A percentile compares a stretch with the other conserved stretches of the same genome.
phyloP scores from a whole-genome alignment of 225 moss, liverwort and hornwort species.

The Ulota crispa region DNA sequence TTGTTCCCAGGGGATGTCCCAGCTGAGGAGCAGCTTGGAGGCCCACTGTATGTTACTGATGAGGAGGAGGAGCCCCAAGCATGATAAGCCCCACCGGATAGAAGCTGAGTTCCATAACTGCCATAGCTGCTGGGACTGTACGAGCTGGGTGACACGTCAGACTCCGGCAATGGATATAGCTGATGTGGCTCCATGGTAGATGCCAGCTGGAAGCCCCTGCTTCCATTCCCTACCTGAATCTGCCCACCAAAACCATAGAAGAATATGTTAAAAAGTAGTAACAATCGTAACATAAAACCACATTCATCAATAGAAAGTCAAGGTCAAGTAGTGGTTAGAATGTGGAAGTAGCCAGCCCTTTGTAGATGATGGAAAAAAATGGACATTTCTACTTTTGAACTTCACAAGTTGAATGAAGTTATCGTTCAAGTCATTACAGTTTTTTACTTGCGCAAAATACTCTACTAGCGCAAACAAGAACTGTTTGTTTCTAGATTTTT shows the following conservation, averaged over 20 bases:
- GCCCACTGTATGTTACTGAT: not conserved
- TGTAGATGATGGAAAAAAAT: no score
- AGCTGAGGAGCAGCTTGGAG: not conserved
- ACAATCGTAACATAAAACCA: not conserved
- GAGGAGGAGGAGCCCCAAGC: not conserved
- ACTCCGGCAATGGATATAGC: not conserved
- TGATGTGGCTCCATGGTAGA: fast-evolving
- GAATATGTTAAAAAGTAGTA: not conserved
- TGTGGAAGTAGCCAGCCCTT: no score
- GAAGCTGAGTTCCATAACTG: not conserved
- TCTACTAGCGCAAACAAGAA: no score
- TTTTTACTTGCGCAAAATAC: no score
- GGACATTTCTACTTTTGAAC: no score
- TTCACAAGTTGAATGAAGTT: no score
- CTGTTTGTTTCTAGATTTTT: no score
- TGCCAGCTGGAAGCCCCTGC: not conserved
- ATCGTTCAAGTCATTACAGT: no score
- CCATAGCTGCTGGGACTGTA: not conserved
- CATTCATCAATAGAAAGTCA: no score
- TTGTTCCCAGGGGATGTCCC: conserved; percentile 6
- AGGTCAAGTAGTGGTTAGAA: no score
- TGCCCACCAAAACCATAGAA: not conserved
- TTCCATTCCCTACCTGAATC: not conserved
- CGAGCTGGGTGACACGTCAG: not conserved
- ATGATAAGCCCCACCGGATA: not conserved